These are phyloP conservation scores for Bonia amplexicaulis DNA, from an alignment of 176 grass and related monocot genomes.

Conservation along the genomic window DNA sequence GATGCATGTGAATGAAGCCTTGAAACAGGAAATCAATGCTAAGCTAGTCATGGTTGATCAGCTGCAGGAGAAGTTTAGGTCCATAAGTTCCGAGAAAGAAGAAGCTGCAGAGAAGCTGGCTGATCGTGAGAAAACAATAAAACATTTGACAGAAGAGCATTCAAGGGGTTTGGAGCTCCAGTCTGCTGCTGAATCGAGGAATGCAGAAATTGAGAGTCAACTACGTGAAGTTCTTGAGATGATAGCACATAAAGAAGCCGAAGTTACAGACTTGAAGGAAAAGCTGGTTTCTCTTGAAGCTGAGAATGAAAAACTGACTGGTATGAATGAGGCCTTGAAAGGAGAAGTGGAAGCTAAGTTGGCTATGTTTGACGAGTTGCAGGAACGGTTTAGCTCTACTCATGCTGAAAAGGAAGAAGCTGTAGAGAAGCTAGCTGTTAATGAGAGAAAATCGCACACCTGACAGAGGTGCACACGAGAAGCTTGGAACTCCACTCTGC, in stretches of 20 bases:
- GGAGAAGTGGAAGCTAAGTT: conserved; percentile 47
- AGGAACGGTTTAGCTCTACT: conserved; percentile 45
- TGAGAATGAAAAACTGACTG: conserved; percentile 44
- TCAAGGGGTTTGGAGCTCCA: conserved; percentile 45
- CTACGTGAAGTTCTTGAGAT: conserved; percentile 34
- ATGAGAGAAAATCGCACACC: conserved; percentile 48
- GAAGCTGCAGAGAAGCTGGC: conserved; percentile 36
- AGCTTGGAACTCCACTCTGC: conserved; percentile 49
- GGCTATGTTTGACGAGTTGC: conserved; percentile 49
- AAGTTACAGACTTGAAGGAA: conserved; percentile 40
- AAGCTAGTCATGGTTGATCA: conserved; percentile 49
- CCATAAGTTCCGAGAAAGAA: conserved; percentile 40
- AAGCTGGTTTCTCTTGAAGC: conserved; percentile 50
- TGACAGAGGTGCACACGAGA: conserved; percentile 50
- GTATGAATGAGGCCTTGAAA: conserved; percentile 31
- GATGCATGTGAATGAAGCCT: conserved; percentile 49
- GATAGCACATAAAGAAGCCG: conserved; percentile 35
- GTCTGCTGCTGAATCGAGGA: conserved; percentile 36
- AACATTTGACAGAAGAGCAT: conserved; percentile 45
- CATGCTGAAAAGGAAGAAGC: conserved; percentile 52
- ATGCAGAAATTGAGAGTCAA: conserved; percentile 39
- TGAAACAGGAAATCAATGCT: conserved; percentile 44
- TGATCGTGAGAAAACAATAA: conserved; percentile 36
- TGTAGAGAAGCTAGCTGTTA: conserved; percentile 40
- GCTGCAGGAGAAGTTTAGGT: conserved; percentile 41